Conservation (phyloP, 768 basidiomycete species). For the Pleurotus eryngii region DNA sequence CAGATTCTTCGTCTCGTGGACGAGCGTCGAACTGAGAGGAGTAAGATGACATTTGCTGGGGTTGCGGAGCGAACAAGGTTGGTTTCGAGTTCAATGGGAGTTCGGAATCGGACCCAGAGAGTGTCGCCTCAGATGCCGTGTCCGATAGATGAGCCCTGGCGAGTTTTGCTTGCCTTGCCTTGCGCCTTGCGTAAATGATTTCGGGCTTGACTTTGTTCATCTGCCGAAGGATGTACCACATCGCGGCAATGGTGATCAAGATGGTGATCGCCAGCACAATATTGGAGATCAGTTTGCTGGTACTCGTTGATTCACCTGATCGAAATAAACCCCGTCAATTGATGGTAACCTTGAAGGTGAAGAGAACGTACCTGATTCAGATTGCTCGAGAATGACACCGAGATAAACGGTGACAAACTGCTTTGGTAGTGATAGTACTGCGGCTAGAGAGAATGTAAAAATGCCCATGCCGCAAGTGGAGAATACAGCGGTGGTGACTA, state of each 20-base stretch:
- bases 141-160: conserved; percentile 20
- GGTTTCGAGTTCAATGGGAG: conserved; percentile 23
- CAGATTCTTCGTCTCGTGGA: background rate
- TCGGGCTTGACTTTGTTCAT: conserved; percentile 68
- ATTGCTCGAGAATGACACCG: conserved; percentile 71
- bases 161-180: conserved; percentile 64
- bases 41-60: background rate
- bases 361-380: conserved; percentile 28
- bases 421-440: conserved; percentile 82
- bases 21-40: background rate
- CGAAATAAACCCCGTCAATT: conserved; percentile 2
- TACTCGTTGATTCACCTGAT: conserved; percentile 33
- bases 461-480: conserved; percentile 88
- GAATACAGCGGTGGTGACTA: conserved; percentile 87
- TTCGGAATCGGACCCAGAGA: conserved; percentile 9
- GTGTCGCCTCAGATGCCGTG: conserved; percentile 12
- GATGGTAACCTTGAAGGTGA: conserved; percentile 8
- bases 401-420: conserved; percentile 92
- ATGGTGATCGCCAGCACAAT: conserved; percentile 64
- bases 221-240: conserved; percentile 78
- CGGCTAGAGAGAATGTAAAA: conserved; percentile 72
- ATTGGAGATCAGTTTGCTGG: conserved; percentile 65
- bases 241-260: conserved; percentile 69
- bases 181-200: conserved; percentile 68
- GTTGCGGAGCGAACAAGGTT: background rate